A percentile compares a stretch with the other conserved stretches of the same genome.
Conservation (phyloP, 140 eudicot genomes). For the Anethum foeniculum region DNA sequence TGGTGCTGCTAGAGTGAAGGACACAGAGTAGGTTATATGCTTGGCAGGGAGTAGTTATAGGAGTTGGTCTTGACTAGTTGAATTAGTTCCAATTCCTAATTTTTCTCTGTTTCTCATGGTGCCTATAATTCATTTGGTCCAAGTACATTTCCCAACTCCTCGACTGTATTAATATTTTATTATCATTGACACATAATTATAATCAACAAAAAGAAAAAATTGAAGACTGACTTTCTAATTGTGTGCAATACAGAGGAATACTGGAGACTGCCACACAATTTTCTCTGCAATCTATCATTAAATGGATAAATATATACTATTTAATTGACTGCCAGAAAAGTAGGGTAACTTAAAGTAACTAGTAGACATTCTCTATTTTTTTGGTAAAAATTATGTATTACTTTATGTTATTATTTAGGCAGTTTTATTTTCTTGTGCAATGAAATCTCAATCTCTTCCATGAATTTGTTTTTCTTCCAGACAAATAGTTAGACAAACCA, state of each 20-base stretch:
- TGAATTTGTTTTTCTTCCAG: background rate
- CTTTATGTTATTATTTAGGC: no score
- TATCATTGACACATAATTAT: background rate
- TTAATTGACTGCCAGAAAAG: background rate
- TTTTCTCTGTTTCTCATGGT: constrained; percentile 28
- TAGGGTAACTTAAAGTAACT: background rate
- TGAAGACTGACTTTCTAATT: background rate
- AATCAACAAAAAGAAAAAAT: background rate
- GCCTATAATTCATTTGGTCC: constrained; percentile 27
- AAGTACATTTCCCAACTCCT: constrained; percentile 3
- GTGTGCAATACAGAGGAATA: background rate
- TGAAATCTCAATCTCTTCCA: background rate
- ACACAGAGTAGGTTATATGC: constrained; percentile 17
- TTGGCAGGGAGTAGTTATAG: constrained; percentile 44
- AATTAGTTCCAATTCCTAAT: constrained; percentile 14
- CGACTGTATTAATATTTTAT: background rate
- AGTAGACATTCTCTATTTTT: no score
- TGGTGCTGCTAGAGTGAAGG: constrained; percentile 14
- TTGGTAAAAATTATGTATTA: no score
- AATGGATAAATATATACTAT: no score
- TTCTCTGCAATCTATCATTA: background rate
- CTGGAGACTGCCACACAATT: background rate
- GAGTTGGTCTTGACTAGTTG: constrained; percentile 33
- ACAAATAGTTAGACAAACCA: background rate
- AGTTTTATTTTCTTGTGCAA: no score